Percentiles rank a stretch among this genome's conserved stretches.
Conservation (phyloP, 768 basidiomycete species). For the Gloeostereum incarnatum region DNA sequence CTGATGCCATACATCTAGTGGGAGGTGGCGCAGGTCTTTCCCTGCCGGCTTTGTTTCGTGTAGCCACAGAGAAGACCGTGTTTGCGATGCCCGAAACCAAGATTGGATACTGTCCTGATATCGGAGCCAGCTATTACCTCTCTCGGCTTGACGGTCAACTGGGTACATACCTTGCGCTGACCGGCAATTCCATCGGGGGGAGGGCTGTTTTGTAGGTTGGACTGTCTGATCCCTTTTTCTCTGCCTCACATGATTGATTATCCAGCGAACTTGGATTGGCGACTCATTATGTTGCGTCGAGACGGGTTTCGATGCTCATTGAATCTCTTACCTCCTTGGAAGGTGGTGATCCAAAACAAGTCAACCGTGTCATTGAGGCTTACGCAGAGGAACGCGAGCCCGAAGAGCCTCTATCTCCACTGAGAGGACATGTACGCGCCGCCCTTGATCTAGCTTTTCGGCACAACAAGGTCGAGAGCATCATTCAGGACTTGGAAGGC, state of each 20-base stretch:
- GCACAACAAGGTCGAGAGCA: slow-evolving; percentile 60
- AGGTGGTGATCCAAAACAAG: slow-evolving; percentile 23
- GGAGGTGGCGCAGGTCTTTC: slow-evolving; percentile 92
- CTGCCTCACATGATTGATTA: slow-evolving; percentile 7
- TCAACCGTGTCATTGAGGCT: slow-evolving; percentile 55
- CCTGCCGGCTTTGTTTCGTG: slow-evolving; percentile 77
- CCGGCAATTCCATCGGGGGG: slow-evolving; percentile 62
- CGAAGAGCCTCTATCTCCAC: slow-evolving; percentile 39
- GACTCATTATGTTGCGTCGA: slow-evolving; percentile 84
- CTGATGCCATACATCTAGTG: slow-evolving; percentile 39
- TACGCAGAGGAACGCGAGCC: slow-evolving; percentile 64
- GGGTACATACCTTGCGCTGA: slow-evolving; percentile 91
- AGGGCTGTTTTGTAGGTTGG: slow-evolving; percentile 76
- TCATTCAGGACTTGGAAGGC: slow-evolving; percentile 47
- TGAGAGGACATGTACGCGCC: slow-evolving; percentile 54
- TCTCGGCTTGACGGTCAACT: slow-evolving; percentile 85
- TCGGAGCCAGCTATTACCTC: slow-evolving; percentile 86
- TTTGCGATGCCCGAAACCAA: slow-evolving; percentile 98
- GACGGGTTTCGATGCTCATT: slow-evolving; percentile 63
- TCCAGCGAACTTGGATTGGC: slow-evolving; percentile 85
- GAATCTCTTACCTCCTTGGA: slow-evolving; percentile 55
- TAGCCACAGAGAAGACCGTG: slow-evolving; percentile 86
- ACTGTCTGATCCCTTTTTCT: slow-evolving; percentile 2
- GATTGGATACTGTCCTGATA: slow-evolving; percentile 87
- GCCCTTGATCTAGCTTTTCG: slow-evolving; percentile 80